Evolutionary conservation across 805 yeast species (phyloP), one percentile per base, ranked within the genome.

Genomic region (Ogataea siamensis): DNA sequence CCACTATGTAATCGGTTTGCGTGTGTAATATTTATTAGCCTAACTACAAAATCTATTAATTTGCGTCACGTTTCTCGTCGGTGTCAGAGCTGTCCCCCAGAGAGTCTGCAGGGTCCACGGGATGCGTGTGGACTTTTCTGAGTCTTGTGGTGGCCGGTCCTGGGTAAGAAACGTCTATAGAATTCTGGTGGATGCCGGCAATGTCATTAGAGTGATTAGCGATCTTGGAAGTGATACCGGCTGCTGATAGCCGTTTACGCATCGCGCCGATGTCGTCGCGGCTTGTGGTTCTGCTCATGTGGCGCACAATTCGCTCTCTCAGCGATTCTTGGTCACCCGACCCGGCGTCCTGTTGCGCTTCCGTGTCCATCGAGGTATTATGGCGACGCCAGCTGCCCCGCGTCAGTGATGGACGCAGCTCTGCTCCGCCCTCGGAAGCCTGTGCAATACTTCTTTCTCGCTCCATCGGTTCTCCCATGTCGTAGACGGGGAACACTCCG

Each of bases 401-500:
- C 5, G 63, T 45, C 10, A 62, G 21, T 6, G 51, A 58, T 17
- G 47, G 28, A 8, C 27, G 27, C 10, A 47, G 44, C 2, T 32
- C 42, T n/a, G 42, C 37, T 1, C 30, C 39, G 7, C 19, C 30
- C 18, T 28, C 34, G 7, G 32, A 6, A 5, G 31, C 27, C n/a
- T 28, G 39, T 4, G 87, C 87, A 37, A 83, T 78, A 0, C 80
- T 66, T 30, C 62, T 63, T 49, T 83, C 89, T 37, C 73, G 63
- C 18, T 58, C 61, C 28, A 74, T 56, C 3, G 91, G 83, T 8
- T 66, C 68, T 1, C 86, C 88, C 91, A 84, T 83, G 1, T 86
- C 91, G 49, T 68, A 68, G 2, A 84, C 89, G 0, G 94, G 93
- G 61, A 83, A 84, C 1, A 83, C 88, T 43, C 87, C 87, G 17